Base-by-base conservation (phyloP, 2,329 filamentous ascomycete species). In the Escovopsis sp. region DNA sequence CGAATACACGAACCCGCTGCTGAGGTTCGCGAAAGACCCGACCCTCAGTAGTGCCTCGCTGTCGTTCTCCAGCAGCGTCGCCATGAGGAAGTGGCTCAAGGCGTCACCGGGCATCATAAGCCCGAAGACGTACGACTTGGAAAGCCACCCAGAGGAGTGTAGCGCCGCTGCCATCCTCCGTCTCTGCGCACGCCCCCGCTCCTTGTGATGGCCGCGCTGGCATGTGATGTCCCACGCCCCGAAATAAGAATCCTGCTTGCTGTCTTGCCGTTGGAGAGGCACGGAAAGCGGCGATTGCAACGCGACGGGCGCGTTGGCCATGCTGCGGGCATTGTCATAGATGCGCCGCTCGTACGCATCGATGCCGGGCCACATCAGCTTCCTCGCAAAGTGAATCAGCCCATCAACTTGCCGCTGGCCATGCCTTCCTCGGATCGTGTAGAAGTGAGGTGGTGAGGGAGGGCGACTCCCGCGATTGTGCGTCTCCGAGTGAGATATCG, bases 41-140 rank as follows among this genome's bases (percentile, higher is more conserved):
- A 82, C 59, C 39, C 57, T 69, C n/a, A 59, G 57, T 49, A 82
- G 66, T 2, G 76, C 78, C 19, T 68, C 63, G n/a, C 65, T 63
- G 47, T 82, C 77, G 45, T 75, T 78, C 51, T 82, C 79, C 6
- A 82, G 57, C 40, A 82, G 58, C 4, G 77, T 75, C 2, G 77
- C 72, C 67, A 82, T 82, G 38, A 82, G 63, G 45, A 80, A 71
- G 53, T 81, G 77, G 40, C 70, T 68, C 26, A 82, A 52, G 2
- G 68, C 67, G 48, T 82, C 78, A 3, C 78, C 78, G 0, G 78
- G 79, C 8, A 82, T 61, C 52, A 82, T 68, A 37, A 82, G 56
- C 0, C 78, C 77, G 32, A 76, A 81, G 7, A 82, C 62, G 50
- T 80, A 82, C 23, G 75, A 80, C 55, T 77, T 77, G 5, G 77